Evolutionary conservation across 2,329 filamentous ascomycete genomes (phyloP), one percentile per base, ranked within the genome.

Genomic region (Aspergillus unguis): DNA sequence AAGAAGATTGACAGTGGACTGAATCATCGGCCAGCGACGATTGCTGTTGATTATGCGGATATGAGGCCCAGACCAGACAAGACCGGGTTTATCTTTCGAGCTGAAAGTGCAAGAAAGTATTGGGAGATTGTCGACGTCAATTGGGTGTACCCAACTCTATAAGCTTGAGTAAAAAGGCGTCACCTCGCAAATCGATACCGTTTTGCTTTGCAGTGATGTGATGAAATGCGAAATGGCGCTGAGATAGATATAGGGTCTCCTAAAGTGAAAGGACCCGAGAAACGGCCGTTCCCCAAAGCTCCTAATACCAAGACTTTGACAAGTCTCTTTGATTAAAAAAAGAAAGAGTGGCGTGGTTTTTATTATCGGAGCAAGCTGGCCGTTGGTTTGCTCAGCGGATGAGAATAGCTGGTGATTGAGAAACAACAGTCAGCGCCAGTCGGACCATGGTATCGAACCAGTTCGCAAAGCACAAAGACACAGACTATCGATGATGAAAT

Each of bases 21-120:
- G 40, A 27, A 10, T 50, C 57, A 61, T 61, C 61, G 61, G 55
- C 65, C 66, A 55, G 68, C 66, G 63, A 70, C 58, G 56, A 56
- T 43, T 50, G 31, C 10, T 43, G 25, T 25, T 33, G 26, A 31
- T 29, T 49, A 44, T 46, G 9, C 26, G 28, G n/a, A 57, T 57
- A 36, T 54, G 53, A 54, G 11, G 6, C n/a, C 7, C 10, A 38
- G 26, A 26, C 23, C 11, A 37, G 44, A 10, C 33, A n/a, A 17
- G 17, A 17, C 17, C 17, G 17, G 17, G 17, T 17, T 17, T 17
- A 17, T 17, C 17, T 17, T 17, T 17, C 17, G 17, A 17, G 17
- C 17, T 17, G 17, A 17, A 17, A 17, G 17, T 17, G 17, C 17
- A 17, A 17, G 17, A 17, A 17, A 17, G 17, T 17, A 17, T 17